Evolutionary conservation across 2,329 filamentous ascomycete species (phyloP).

Genomic region (Nemania diffusa): DNA sequence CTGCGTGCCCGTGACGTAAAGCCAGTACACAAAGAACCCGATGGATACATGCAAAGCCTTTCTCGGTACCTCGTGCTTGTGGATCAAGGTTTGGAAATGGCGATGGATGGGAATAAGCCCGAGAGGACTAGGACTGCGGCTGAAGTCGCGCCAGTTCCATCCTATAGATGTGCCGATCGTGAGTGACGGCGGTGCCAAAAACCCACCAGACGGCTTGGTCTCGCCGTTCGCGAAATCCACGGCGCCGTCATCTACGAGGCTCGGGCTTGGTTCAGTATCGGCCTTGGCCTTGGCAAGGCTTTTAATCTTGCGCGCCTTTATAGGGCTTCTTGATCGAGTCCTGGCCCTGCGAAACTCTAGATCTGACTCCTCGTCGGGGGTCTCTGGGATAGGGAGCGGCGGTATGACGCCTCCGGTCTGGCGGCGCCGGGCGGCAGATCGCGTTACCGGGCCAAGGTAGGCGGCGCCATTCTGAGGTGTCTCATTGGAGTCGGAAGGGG

Average conservation of each 20-base stretch:
- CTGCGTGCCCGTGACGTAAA: slow-evolving; percentile 85
- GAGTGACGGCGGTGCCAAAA: slow-evolving; percentile 74
- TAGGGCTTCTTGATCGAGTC: slow-evolving; percentile 77
- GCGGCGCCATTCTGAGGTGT: slow-evolving; percentile 62
- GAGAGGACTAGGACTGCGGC: slow-evolving; percentile 89
- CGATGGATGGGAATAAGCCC: slow-evolving; percentile 95
- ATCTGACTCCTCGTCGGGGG: slow-evolving; percentile 61
- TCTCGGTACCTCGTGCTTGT: slow-evolving; percentile 95
- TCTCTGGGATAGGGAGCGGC: slow-evolving; percentile 68
- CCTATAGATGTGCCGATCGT: slow-evolving; percentile 55
- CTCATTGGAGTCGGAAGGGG: slow-evolving; percentile 67
- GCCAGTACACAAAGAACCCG: slow-evolving; percentile 88
- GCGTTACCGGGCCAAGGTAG: slow-evolving; percentile 79
- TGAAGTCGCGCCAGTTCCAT: slow-evolving; percentile 87
- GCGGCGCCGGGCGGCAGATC: slow-evolving; percentile 74
- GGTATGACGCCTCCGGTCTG: slow-evolving; percentile 60
- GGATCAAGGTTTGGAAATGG: slow-evolving; percentile 90
- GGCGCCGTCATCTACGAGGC: slow-evolving; percentile 44
- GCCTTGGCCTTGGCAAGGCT: slow-evolving; percentile 64
- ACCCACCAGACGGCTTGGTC: slow-evolving; percentile 65
- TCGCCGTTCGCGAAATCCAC: slow-evolving; percentile 36
- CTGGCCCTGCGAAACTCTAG: slow-evolving; percentile 70
- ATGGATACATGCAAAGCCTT: slow-evolving; percentile 96
- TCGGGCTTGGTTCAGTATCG: slow-evolving; percentile 44
- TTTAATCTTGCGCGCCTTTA: slow-evolving; percentile 61